These are phyloP conservation scores for Galerina sulciceps DNA, from an alignment of 768 basidiomycete species.

Conservation along the genomic window DNA sequence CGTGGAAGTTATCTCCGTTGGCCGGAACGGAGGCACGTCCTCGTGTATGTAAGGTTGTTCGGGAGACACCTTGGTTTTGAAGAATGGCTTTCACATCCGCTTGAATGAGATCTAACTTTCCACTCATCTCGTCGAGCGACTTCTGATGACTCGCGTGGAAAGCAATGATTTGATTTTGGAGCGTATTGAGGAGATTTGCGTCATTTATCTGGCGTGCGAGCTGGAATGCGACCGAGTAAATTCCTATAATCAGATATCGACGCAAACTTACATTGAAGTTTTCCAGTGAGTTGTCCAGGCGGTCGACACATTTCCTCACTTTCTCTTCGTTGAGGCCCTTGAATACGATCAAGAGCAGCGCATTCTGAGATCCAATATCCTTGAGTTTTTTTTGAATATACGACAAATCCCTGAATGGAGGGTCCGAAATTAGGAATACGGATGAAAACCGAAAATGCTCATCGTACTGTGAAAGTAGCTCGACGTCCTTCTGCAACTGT, in stretches of 20 bases:
- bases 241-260: background rate
- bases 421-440: background rate
- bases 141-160: background rate
- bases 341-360: background rate
- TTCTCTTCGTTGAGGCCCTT: background rate
- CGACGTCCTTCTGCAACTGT: background rate
- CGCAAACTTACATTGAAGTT: background rate
- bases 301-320: background rate
- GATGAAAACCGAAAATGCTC: background rate
- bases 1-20: background rate
- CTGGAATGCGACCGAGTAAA: background rate
- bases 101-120: background rate
- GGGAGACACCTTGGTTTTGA: background rate
- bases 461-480: background rate
- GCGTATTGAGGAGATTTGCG: background rate
- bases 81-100: background rate
- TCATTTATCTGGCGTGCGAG: background rate
- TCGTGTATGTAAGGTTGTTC: background rate
- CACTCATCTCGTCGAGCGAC: background rate
- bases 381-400: conserved; percentile 2
- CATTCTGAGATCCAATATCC: background rate
- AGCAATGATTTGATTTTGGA: background rate
- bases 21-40: background rate
- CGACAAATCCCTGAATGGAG: background rate
- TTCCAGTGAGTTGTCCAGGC: background rate